phyloP scores from a whole-genome alignment of 106 monocot species.

The Dioscorea alata region DNA sequence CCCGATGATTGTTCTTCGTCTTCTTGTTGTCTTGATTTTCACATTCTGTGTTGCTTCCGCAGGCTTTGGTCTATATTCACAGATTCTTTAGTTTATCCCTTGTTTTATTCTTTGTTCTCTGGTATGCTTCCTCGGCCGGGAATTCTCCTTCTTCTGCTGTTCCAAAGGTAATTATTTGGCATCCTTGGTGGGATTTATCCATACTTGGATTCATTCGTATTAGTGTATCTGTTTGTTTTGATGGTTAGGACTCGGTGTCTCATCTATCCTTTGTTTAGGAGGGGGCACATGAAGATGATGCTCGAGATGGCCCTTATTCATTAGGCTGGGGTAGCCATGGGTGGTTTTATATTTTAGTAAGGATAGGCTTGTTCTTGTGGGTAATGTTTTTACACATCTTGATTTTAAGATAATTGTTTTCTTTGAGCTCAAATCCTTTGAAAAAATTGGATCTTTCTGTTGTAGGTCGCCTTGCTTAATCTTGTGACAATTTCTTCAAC shows the following conservation, averaged over 20 bases:
- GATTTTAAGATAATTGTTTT: background rate
- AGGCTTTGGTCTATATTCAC: constrained; percentile 92
- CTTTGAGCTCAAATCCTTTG: background rate
- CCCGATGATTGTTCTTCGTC: background rate
- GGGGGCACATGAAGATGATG: constrained; percentile 14
- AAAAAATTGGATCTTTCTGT: background rate
- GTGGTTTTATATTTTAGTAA: constrained; percentile 77
- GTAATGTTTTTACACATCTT: constrained; percentile 28
- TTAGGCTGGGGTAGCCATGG: constrained; percentile 60
- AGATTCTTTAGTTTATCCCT: constrained; percentile 88
- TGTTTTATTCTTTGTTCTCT: constrained; percentile 77
- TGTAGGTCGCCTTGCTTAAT: constrained; percentile 96
- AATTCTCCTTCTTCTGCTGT: constrained; percentile 4
- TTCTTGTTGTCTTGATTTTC: constrained; percentile 18
- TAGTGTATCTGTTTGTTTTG: too few relatives aligned
- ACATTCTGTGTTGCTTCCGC: background rate
- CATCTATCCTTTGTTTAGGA: constrained; percentile 17
- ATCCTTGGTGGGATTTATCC: too few relatives aligned
- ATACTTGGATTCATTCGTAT: too few relatives aligned
- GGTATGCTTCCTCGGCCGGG: constrained; percentile 63
- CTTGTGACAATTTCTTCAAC: constrained; percentile 93
- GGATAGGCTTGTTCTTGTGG: constrained; percentile 84
- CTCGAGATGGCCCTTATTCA: constrained; percentile 11
- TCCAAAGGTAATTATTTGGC: too few relatives aligned
- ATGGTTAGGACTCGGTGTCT: constrained; percentile 26